Base-by-base conservation (phyloP, 805 yeast species). In the Ogataea paradorogensis region DNA sequence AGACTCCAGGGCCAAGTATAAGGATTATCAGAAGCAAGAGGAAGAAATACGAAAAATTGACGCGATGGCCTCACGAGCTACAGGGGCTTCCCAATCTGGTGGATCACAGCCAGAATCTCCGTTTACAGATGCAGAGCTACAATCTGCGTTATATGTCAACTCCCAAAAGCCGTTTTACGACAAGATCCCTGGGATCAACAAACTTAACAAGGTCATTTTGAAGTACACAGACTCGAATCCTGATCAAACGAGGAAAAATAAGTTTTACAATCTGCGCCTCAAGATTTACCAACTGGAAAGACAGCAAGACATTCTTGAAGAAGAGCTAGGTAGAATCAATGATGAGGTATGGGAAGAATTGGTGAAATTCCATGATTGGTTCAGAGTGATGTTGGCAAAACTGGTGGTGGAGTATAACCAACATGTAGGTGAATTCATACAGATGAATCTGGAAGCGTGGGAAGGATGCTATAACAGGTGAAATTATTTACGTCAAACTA, bases 211-310 rank as follows among this genome's bases (percentile, higher is more conserved):
- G 35, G 61, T 58, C 25, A 51, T 64, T 3, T 46, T 52, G 22
- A 61, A 63, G 33, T 61, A 63, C 42, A 62, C 64, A 23, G 68
- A 64, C 32, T 46, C 55, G 1, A 57, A 62, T 42, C 66, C 65
- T 2, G 66, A 61, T 23, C 61, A 55, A 33, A 62, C 68, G 5
- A 42, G 67, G 27, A 52, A 55, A 30, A 58, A 54, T 24, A 59
- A 60, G 26, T 38, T 56, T 7, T 55, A 59, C 36, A 53, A 56
- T 30, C 35, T 62, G 21, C 60, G 56, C 34, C 38, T 62, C 30
- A 52, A 55, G 38, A 45, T 63, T 2, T 56, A 55, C 29, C 64
- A 62, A 38, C 51, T 60, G 35, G 58, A 58, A 25, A 50, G 58
- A 34, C 69, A 65, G 38, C 45, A 45, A 18, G 55, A 50, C 11